Base-by-base conservation (phyloP, 1,284 basidiomycete genomes). In the Microbotryum silenes-acaulis region DNA sequence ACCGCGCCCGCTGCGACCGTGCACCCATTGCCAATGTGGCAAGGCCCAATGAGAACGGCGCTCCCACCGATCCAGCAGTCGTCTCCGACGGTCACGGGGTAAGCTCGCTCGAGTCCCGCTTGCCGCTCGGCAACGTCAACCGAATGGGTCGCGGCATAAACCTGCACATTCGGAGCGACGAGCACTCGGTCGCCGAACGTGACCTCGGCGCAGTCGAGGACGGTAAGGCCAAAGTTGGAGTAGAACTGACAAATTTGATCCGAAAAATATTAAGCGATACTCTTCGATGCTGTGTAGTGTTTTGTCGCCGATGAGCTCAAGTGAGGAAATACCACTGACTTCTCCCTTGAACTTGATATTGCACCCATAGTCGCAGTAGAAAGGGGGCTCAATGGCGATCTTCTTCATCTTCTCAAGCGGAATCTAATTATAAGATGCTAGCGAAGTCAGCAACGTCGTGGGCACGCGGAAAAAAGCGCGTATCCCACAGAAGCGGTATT, bases 61-160 rank as follows among this genome's bases (percentile, higher is more conserved):
- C 62, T 59, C 5, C 68, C 70, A 14, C 68, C 68, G n/a, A 71
- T 46, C 69, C 66, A 71, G n/a, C 42, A 57, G 59, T 71, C 67
- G 56, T 71, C 69, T 20, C 70, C 70, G 12, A 71, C 58, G 31
- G 59, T 54, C 10, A 72, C 64, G 16, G 69, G 69, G 62, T 72
- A 72, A 3, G 70, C 70, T 18, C 70, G 61, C 47, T 72, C 69
- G 20, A 64, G 59, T 10, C 69, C 67, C 3, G 64, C 68, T 31
- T 57, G 21, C 3, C 68, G 59, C 59, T 70, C 68, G 21, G 42
- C 56, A 6, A 70, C 50, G 29, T 68, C 59, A 18, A 64, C 57
- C 2, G 59, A 57, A 58, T 70, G 68, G 20, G 67, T 72, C 3
- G 64, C 70, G 47, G 68, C 65, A 42, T 70, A 72, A 42, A 72